Base-by-base conservation (phyloP, 805 yeast genomes). In the Pichia insulana region DNA sequence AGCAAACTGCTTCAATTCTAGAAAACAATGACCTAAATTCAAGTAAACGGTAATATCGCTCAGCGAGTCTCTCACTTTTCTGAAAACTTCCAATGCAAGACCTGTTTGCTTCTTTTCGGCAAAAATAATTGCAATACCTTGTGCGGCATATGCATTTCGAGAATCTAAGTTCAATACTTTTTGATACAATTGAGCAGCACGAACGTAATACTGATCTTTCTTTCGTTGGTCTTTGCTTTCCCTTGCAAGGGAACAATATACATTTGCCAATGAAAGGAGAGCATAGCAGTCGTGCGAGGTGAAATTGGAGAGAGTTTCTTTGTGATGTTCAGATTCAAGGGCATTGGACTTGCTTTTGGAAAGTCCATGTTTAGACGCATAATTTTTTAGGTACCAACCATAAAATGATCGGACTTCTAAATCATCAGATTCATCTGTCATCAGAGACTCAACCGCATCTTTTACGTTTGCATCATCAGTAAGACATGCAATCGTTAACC, bases 231-330 rank as follows among this genome's bases (percentile, higher is more conserved):
- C 77, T 51, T 82, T 80, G 43, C 71, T 63, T 44, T 87, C 96
- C 52, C 90, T 73, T 0, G 96, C 97, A 64, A 86, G 78, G 1
- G 76, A 61, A 52, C 86, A 74, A 59, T 90, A 92, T 39, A 90
- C 72, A 57, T 90, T 92, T 9, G 95, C 98, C 55, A 92, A 68
- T 1, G 96, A 88, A 16, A 88, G 76, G 49, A 92, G 71, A 0
- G 98, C 92, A 62, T 89, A 90, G 32, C 79, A 64, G 63, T 92
- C 98, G 61, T 88, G 97, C 1, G 88, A 81, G 57, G 88, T 87
- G 56, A 74, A 77, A 45, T 82, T 78, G 28, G 80, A 82, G 50
- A 92, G 70, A 0, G 98, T 87, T 37, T 82, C 84, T 60, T 86
- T 86, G 57, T 86, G 89, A 56, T 84, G 95, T 12, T 73, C 67